These are phyloP conservation scores for Euphorbia corollata DNA, from an alignment of 441 rosid genomes.

Conservation along the genomic window DNA sequence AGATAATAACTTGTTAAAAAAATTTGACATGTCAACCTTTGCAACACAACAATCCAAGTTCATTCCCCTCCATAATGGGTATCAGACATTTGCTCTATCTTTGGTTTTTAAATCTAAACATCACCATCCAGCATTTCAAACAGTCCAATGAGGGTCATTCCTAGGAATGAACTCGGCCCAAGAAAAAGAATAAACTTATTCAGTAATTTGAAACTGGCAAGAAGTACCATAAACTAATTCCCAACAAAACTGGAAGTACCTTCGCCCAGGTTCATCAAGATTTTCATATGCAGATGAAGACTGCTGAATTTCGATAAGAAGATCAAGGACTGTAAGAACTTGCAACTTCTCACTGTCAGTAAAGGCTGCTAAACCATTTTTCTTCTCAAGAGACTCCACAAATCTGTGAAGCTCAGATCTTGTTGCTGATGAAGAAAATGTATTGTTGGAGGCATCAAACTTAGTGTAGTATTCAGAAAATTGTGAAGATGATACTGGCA, in stretches of 20 bases:
- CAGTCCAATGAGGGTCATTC: not conserved
- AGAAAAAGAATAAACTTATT: too few relatives aligned
- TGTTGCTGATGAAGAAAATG: slow-evolving; percentile 35
- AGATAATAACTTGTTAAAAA: not conserved
- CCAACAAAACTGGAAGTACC: slow-evolving; percentile 39
- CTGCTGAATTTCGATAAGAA: slow-evolving; percentile 61
- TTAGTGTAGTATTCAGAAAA: slow-evolving; percentile 33
- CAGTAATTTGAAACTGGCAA: not conserved
- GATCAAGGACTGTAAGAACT: slow-evolving; percentile 65
- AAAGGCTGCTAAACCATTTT: slow-evolving; percentile 36
- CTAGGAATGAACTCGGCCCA: not conserved
- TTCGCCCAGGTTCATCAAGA: slow-evolving; percentile 85
- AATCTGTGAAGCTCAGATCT: slow-evolving; percentile 47
- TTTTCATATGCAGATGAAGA: slow-evolving; percentile 66
- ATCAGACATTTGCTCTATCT: not conserved
- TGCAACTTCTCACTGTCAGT: slow-evolving; percentile 51
- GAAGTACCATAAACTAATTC: slow-evolving; percentile 9
- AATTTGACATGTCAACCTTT: not conserved
- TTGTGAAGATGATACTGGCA: slow-evolving; percentile 37
- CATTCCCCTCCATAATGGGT: not conserved
- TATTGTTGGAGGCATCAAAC: slow-evolving; percentile 31
- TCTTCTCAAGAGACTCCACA: slow-evolving; percentile 52
- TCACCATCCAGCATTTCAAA: not conserved
- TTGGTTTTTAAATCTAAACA: not conserved
- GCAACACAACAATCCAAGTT: not conserved